Percentiles rank a stretch among this genome's conserved stretches.
Conservation (phyloP, 2,329 filamentous ascomycete species). For the Pseudomassariella vexata region DNA sequence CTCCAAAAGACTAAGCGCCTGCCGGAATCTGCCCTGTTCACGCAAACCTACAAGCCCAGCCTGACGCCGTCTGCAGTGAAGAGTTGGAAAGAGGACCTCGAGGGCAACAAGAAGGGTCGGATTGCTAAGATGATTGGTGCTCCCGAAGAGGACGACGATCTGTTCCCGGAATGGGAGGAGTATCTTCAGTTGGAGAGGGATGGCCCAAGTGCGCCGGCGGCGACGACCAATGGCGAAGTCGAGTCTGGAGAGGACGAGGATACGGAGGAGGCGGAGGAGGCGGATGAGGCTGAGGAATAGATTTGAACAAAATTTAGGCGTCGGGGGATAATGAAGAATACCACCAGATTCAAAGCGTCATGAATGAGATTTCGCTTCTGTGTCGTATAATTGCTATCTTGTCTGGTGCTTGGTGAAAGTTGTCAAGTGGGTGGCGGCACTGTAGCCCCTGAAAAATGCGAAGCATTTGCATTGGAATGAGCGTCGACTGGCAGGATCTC, state of each 20-base stretch:
- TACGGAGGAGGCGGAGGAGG: conserved; percentile 17
- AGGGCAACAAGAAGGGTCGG: conserved; percentile 79
- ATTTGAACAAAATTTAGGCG: no score
- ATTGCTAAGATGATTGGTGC: conserved; percentile 78
- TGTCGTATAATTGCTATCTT: no score
- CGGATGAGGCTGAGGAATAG: conserved; percentile 11
- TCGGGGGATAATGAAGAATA: no score
- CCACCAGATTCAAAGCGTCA: no score
- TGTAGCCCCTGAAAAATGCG: no score
- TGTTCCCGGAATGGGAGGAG: conserved; percentile 96
- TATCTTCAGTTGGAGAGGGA: conserved; percentile 77
- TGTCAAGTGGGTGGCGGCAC: no score
- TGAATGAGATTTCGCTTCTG: no score
- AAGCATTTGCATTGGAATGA: no score
- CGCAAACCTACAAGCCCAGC: conserved; percentile 92
- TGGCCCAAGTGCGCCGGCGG: no score
- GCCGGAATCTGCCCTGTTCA: conserved; percentile 84
- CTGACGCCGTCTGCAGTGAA: conserved; percentile 60
- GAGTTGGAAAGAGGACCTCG: conserved; percentile 77
- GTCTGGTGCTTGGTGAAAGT: no score
- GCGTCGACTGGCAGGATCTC: no score
- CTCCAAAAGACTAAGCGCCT: conserved; percentile 72
- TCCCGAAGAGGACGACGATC: conserved; percentile 75
- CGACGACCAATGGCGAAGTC: conserved; percentile 29
- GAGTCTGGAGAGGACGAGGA: conserved; percentile 16